Conservation (phyloP, 306 rosid genomes). For the Quercus bicolor region DNA sequence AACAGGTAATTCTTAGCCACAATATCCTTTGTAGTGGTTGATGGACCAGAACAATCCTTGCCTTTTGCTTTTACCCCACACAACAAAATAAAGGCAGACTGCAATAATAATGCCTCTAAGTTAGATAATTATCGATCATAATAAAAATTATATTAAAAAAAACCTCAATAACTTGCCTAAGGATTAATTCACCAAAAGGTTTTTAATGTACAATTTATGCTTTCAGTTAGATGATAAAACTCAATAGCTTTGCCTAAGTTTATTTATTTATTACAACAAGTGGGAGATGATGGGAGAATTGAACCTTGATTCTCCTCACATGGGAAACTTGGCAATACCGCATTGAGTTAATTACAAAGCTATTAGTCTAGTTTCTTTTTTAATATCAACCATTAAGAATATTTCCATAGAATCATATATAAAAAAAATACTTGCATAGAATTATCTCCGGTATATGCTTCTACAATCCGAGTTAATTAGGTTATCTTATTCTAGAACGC, state of each 20-base stretch:
- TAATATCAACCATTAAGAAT: neutral
- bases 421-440: no score
- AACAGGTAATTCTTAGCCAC: constrained; percentile 9
- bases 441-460: neutral
- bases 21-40: constrained; percentile 9
- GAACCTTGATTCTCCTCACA: no score
- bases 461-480: neutral
- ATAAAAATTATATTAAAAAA: neutral
- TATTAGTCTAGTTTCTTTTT: neutral
- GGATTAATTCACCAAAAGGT: no score
- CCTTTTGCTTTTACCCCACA: constrained; percentile 65
- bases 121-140: neutral
- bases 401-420: no score
- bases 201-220: no score
- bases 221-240: no score
- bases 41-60: constrained; percentile 44
- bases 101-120: constrained; percentile 61
- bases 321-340: no score
- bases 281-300: no score
- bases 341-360: no score
- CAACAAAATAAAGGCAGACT: constrained; percentile 65
- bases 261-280: no score
- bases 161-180: neutral
- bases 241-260: no score
- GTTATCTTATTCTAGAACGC: neutral